Evolutionary conservation across 805 yeast genomes (phyloP).

Genomic region (Vanderwaltozyma yarrowii): DNA sequence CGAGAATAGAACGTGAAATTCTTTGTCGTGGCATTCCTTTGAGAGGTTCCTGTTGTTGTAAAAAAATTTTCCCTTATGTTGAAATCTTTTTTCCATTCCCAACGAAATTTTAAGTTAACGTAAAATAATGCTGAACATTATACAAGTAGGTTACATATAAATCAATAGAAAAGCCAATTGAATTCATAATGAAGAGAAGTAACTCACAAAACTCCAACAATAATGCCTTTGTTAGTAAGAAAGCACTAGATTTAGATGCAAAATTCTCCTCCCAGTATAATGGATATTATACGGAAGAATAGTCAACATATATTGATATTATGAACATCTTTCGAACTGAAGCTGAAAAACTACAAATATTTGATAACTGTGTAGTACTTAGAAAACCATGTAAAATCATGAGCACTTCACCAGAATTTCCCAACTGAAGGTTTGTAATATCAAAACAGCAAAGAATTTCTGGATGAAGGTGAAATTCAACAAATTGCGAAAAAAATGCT

Average conservation of each 20-base stretch:
- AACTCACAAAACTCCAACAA: too few species aligned
- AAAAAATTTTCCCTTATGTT: too few species aligned
- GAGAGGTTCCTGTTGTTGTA: too few species aligned
- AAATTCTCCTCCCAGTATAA: conserved; percentile 8
- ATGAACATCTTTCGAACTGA: conserved; percentile 14
- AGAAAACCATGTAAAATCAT: conserved; percentile 44
- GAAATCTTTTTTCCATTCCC: too few species aligned
- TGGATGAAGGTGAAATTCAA: conserved; percentile 31
- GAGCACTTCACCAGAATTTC: conserved; percentile 30
- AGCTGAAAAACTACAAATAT: conserved; percentile 27
- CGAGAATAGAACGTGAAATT: too few species aligned
- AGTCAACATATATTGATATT: conserved; percentile 7
- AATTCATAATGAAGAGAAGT: too few species aligned
- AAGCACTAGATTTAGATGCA: conserved; percentile 4
- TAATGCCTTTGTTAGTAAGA: too few species aligned
- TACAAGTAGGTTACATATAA: too few species aligned
- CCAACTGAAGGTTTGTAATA: conserved; percentile 28
- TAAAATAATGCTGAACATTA: too few species aligned
- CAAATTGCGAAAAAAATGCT: conserved; percentile 48
- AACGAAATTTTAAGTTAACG: too few species aligned
- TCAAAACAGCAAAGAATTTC: conserved; percentile 29
- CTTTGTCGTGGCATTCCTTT: too few species aligned
- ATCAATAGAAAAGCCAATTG: too few species aligned
- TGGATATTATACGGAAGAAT: conserved; percentile 11
- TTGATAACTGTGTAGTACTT: conserved; percentile 29